Percentiles rank a stretch among this genome's conserved stretches.
Conservation (phyloP, 2,329 filamentous ascomycete genomes). For the Fusarium sp. region DNA sequence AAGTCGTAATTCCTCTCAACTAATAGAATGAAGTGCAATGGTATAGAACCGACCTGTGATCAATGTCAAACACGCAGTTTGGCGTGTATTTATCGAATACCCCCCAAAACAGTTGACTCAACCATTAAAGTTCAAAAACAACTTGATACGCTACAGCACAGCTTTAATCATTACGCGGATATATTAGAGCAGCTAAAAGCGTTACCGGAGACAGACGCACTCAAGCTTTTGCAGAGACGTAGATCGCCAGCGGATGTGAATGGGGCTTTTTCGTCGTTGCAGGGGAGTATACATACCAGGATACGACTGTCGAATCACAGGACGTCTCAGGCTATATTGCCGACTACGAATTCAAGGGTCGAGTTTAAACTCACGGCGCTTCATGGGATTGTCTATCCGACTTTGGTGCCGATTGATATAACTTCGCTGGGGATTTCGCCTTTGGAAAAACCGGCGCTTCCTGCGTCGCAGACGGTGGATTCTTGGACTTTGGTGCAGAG, state of each 20-base stretch:
- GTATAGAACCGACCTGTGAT: conserved; percentile 8
- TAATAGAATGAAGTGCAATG: conserved; percentile 4
- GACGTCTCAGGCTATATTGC: not conserved
- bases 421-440: not conserved
- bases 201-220: not conserved
- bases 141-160: conserved; percentile 5
- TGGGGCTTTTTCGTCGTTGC: not conserved
- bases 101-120: conserved; percentile 10
- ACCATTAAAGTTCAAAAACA: conserved; percentile 11
- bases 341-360: not conserved
- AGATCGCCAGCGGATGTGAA: not conserved
- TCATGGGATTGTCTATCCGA: not conserved
- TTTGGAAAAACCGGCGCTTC: not conserved
- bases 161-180: not conserved
- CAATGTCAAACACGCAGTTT: conserved; percentile 6
- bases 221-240: not conserved
- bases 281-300: not conserved
- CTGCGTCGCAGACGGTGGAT: not conserved
- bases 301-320: not conserved
- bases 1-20: not conserved
- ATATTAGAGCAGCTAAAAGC: conserved; percentile 5
- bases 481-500: not conserved
- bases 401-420: conserved; percentile 2
- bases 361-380: conserved; percentile 12
- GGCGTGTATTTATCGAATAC: conserved; percentile 2